These are phyloP conservation scores for Sphaerulina vaccinii DNA, from an alignment of 2,329 filamentous ascomycete species.

Conservation along the genomic window DNA sequence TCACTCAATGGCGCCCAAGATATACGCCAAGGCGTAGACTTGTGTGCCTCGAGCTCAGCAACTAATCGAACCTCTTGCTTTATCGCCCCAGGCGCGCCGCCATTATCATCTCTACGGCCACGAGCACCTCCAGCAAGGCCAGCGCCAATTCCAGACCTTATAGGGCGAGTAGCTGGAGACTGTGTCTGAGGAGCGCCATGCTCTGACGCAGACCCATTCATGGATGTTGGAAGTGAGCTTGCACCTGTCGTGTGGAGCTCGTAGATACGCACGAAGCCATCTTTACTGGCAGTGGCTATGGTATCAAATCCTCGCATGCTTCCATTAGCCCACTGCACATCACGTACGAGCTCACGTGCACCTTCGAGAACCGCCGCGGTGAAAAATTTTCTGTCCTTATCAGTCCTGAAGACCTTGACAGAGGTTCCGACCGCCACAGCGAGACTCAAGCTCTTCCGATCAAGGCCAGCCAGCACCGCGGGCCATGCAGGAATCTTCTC, in stretches of 20 bases:
- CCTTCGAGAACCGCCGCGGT: conserved; percentile 72
- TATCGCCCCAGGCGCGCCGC: conserved; percentile 62
- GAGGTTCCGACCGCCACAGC: conserved; percentile 83
- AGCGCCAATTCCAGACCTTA: conserved; percentile 52
- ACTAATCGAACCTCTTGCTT: conserved; percentile 63
- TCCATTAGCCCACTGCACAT: conserved; percentile 89
- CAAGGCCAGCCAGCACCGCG: conserved; percentile 76
- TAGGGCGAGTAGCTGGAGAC: conserved; percentile 20
- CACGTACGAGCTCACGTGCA: conserved; percentile 71
- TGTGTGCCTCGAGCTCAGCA: conserved; percentile 65
- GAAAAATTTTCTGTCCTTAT: conserved; percentile 76
- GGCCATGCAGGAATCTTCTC: conserved; percentile 78
- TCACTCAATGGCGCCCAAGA: conserved; percentile 64
- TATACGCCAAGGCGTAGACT: conserved; percentile 72
- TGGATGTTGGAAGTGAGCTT: conserved; percentile 20
- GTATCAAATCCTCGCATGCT: conserved; percentile 88
- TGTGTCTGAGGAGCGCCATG: conserved; percentile 14
- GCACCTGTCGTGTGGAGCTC: conserved; percentile 63
- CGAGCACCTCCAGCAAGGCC: conserved; percentile 49
- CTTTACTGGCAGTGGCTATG: conserved; percentile 88
- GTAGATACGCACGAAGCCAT: conserved; percentile 87
- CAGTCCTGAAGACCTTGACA: conserved; percentile 79
- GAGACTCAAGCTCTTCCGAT: conserved; percentile 73
- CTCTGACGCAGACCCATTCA: conserved; percentile 21
- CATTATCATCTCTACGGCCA: conserved; percentile 55